A percentile compares a stretch with the other conserved stretches of the same genome.
Conservation (phyloP, 495 filamentous ascomycete species). For the Astrothelium subdiscretum region DNA sequence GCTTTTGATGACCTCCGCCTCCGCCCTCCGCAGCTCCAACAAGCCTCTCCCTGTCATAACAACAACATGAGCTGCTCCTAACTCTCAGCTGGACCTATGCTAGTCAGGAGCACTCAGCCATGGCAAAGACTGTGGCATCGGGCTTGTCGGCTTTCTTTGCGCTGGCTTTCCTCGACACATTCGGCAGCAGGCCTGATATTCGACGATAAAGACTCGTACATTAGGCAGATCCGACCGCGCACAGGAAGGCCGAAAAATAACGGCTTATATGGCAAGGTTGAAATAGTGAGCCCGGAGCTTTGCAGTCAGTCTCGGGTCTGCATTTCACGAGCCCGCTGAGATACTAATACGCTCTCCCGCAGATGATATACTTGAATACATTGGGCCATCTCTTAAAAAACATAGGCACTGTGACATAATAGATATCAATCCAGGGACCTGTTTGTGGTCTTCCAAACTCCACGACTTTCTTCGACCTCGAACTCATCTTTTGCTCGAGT, state of each 20-base stretch:
- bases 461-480: conserved; percentile 63
- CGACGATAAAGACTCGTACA: not conserved
- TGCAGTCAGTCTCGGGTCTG: conserved; percentile 8
- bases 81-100: not conserved
- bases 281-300: conserved; percentile 14
- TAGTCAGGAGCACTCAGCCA: not conserved
- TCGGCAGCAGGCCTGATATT: not conserved
- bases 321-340: not conserved
- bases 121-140: not conserved
- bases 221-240: not conserved
- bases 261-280: not conserved
- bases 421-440: conserved; percentile 69
- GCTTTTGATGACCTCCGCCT: not conserved
- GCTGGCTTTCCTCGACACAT: not conserved
- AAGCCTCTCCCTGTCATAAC: not conserved
- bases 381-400: conserved; percentile 47
- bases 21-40: not conserved
- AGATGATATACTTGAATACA: conserved; percentile 25
- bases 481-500: conserved; percentile 70
- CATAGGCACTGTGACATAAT: conserved; percentile 66
- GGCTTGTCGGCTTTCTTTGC: not conserved
- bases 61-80: not conserved
- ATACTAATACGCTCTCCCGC: conserved; percentile 1
- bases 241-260: not conserved
- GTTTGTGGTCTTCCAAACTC: conserved; percentile 63